phyloP scores from a whole-genome alignment of 164 flowering plant species.

The Nelumbo lutea region DNA sequence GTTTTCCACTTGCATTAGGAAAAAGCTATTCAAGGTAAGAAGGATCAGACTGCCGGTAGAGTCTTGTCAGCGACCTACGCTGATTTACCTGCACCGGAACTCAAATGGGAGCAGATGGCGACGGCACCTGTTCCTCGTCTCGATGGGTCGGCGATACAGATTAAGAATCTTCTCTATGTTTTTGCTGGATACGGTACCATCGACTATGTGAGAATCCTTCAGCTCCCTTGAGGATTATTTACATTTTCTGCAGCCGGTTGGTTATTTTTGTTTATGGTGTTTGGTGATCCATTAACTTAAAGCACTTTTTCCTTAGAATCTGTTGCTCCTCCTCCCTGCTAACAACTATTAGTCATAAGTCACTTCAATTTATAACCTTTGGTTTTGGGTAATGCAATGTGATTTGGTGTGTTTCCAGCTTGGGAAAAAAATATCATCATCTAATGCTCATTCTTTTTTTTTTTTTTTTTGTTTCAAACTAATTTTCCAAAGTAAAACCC shows the following conservation, averaged over 20 bases:
- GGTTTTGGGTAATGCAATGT: background rate
- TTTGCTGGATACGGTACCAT: conserved; percentile 80
- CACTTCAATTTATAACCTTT: background rate
- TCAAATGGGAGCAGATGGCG: conserved; percentile 80
- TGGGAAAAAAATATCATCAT: too few relatives aligned
- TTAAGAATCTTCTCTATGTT: conserved; percentile 65
- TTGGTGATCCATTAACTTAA: background rate
- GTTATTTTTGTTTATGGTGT: background rate
- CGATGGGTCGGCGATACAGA: conserved; percentile 79
- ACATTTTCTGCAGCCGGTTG: background rate
- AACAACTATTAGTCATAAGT: background rate
- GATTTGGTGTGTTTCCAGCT: background rate
- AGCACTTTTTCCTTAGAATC: background rate
- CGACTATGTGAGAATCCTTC: conserved; percentile 47
- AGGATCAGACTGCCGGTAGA: conserved; percentile 12
- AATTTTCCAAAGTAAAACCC: background rate
- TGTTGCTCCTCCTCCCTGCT: background rate
- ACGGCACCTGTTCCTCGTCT: conserved; percentile 86
- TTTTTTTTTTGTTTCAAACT: too few relatives aligned
- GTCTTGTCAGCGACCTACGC: conserved; percentile 61
- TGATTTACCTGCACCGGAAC: conserved; percentile 70
- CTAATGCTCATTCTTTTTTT: too few relatives aligned
- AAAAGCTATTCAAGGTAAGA: conserved; percentile 6
- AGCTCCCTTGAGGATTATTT: background rate
- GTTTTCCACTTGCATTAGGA: conserved; percentile 12